Evolutionary conservation across 2,329 filamentous ascomycete species (phyloP).

Genomic region (Fusarium kyushuense): DNA sequence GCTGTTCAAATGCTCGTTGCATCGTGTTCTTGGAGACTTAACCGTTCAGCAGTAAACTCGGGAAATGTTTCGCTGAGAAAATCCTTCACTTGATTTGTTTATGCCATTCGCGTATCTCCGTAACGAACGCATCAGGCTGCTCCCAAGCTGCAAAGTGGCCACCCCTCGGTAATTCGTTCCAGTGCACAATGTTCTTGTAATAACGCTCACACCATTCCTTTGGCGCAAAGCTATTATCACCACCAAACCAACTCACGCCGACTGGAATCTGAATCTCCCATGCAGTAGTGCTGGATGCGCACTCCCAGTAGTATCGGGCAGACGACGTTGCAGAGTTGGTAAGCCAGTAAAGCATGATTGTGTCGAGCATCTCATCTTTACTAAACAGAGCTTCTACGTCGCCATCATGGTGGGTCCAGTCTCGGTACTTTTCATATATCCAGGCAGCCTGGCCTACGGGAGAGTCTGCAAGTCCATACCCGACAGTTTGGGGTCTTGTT

Average conservation of each 20-base stretch:
- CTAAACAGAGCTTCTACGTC: slow-evolving; percentile 8
- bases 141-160: slow-evolving; percentile 13
- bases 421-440: slow-evolving; percentile 22
- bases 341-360: slow-evolving; percentile 23
- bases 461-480: slow-evolving; percentile 22
- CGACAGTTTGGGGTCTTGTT: slow-evolving; percentile 16
- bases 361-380: slow-evolving; percentile 29
- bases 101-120: slow-evolving; percentile 2
- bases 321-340: slow-evolving; percentile 17
- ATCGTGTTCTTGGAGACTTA: too few species aligned
- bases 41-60: too few species aligned
- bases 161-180: background rate
- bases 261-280: slow-evolving; percentile 4
- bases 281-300: background rate
- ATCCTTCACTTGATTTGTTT: background rate
- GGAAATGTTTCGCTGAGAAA: too few species aligned
- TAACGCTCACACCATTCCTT: slow-evolving; percentile 13
- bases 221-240: slow-evolving; percentile 20
- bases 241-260: slow-evolving; percentile 21
- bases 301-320: slow-evolving; percentile 23
- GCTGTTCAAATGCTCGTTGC: too few species aligned
- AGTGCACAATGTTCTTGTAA: slow-evolving; percentile 2
- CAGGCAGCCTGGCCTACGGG: slow-evolving; percentile 20
- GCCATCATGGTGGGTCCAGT: slow-evolving; percentile 20
- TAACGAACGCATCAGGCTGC: background rate